Evolutionary conservation across 306 rosid genomes (phyloP).

Genomic region (Lupinus albus): DNA sequence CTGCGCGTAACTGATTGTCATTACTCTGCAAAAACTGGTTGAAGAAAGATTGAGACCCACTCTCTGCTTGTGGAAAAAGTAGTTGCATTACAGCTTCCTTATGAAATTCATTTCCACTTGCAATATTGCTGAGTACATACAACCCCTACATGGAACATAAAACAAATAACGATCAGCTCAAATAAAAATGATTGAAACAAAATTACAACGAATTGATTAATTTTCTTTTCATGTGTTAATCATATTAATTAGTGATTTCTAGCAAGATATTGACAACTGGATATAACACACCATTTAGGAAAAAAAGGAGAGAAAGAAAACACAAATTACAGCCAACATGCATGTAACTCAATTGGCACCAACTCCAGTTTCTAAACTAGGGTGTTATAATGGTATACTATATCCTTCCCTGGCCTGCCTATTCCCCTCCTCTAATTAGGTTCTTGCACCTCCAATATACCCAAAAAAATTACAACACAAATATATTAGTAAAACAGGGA

Average conservation of each 20-base stretch:
- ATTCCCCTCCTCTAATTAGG: not conserved
- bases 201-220: slow-evolving; percentile 1
- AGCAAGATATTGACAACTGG: not conserved
- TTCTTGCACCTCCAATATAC: slow-evolving; percentile 7
- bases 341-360: slow-evolving; percentile 1
- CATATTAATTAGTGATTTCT: not conserved
- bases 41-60: slow-evolving; percentile 55
- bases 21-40: slow-evolving; percentile 64
- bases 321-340: not conserved
- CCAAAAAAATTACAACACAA: not conserved
- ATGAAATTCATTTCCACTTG: slow-evolving; percentile 81
- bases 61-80: slow-evolving; percentile 56
- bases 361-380: not conserved
- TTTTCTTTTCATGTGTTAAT: not conserved
- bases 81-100: slow-evolving; percentile 76
- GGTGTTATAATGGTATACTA: not conserved
- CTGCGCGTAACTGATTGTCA: slow-evolving; percentile 62
- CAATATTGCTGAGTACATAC: slow-evolving; percentile 70
- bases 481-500: not conserved
- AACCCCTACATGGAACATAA: slow-evolving; percentile 56
- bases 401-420: not conserved
- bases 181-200: not conserved
- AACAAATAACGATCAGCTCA: slow-evolving; percentile 12
- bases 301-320: not conserved
- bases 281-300: not conserved